These are phyloP conservation scores for Candida neerlandica DNA, from an alignment of 1,139 yeast species.

Conservation along the genomic window DNA sequence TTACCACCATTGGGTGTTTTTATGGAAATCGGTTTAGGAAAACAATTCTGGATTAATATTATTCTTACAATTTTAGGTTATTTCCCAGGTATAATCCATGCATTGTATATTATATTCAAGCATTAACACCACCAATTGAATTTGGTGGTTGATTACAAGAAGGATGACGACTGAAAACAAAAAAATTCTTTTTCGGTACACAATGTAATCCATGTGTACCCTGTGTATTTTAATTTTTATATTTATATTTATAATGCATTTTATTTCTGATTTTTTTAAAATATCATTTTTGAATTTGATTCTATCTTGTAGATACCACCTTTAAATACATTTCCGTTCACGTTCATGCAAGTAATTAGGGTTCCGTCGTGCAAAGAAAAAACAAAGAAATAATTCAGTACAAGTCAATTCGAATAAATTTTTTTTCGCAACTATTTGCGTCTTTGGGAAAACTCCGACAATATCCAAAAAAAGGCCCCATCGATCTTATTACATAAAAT, in stretches of 20 bases:
- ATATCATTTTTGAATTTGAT: no score
- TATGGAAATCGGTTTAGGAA: constrained; percentile 64
- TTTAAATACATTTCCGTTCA: background rate
- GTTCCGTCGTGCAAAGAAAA: background rate
- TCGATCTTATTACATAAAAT: no score
- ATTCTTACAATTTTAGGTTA: constrained; percentile 64
- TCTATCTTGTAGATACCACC: no score
- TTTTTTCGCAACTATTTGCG: background rate
- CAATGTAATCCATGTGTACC: background rate
- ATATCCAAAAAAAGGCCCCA: no score
- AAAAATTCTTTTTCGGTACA: background rate
- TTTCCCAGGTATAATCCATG: constrained; percentile 68
- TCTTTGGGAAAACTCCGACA: no score
- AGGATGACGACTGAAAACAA: no score
- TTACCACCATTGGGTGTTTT: constrained; percentile 79
- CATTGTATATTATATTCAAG: constrained; percentile 52
- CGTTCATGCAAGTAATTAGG: background rate
- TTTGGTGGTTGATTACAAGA: no score
- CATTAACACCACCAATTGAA: constrained; percentile 9
- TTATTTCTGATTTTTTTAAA: background rate
- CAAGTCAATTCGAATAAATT: background rate
- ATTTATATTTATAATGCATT: background rate
- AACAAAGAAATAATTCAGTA: background rate
- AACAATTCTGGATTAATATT: constrained; percentile 59
- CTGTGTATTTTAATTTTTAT: background rate